Evolutionary conservation across 495 filamentous ascomycete genomes (phyloP).

Genomic region (Daldinia loculata): DNA sequence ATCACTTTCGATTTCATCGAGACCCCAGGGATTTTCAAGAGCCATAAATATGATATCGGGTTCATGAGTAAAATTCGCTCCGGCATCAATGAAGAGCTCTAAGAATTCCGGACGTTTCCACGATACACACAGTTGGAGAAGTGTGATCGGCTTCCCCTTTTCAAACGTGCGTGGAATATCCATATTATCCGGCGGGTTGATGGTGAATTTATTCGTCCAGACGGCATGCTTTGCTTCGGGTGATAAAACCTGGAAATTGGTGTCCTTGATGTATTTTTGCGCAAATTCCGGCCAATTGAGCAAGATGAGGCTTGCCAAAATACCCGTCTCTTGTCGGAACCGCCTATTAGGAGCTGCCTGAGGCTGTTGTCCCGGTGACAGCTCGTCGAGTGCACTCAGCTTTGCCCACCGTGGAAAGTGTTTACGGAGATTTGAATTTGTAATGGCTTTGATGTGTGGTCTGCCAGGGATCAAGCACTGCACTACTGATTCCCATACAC

Average conservation of each 20-base stretch:
- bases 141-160: slow-evolving; percentile 14
- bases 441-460: slow-evolving; percentile 9
- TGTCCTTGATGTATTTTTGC: slow-evolving; percentile 18
- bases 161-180: not conserved
- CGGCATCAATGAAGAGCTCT: slow-evolving; percentile 27
- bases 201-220: slow-evolving; percentile 29
- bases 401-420: slow-evolving; percentile 18
- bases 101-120: slow-evolving; percentile 32
- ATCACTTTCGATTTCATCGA: not conserved
- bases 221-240: slow-evolving; percentile 15
- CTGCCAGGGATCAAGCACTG: slow-evolving; percentile 13
- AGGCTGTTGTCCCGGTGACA: not conserved
- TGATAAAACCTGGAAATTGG: slow-evolving; percentile 12
- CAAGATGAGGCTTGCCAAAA: slow-evolving; percentile 25
- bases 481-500: slow-evolving; percentile 17
- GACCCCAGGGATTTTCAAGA: slow-evolving; percentile 11
- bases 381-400: slow-evolving; percentile 14
- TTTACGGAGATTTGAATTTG: not conserved
- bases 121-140: slow-evolving; percentile 26
- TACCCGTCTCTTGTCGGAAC: slow-evolving; percentile 3
- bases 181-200: slow-evolving; percentile 2
- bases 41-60: slow-evolving; percentile 28
- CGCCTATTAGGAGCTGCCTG: not conserved
- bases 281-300: slow-evolving; percentile 38
- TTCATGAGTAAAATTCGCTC: slow-evolving; percentile 20